Percentiles rank a stretch among this genome's conserved stretches.
These are phyloP conservation scores for Boletus eberwhitei DNA, from an alignment of 768 basidiomycete genomes.

Conservation along the genomic window DNA sequence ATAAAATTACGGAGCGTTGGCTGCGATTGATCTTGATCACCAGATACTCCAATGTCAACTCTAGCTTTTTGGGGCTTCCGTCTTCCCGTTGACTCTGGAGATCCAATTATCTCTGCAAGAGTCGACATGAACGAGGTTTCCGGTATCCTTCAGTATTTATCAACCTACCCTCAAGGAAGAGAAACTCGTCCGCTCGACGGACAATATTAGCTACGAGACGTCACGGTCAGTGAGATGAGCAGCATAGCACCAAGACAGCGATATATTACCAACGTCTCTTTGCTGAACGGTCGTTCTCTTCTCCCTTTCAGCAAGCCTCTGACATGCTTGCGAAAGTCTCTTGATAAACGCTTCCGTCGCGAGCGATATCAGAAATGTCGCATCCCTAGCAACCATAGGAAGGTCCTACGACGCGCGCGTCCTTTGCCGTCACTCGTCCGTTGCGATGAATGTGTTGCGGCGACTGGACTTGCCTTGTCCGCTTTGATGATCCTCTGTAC, in stretches of 20 bases:
- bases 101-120: slow-evolving; percentile 55
- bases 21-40: slow-evolving; percentile 22
- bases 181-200: slow-evolving; percentile 67
- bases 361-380: slow-evolving; percentile 72
- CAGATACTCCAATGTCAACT: slow-evolving; percentile 11
- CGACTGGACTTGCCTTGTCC: slow-evolving; percentile 56
- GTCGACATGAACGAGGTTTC: not conserved
- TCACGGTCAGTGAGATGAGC: not conserved
- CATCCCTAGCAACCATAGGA: slow-evolving; percentile 72
- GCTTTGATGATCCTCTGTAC: slow-evolving; percentile 86
- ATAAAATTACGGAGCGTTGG: slow-evolving; percentile 53
- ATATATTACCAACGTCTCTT: slow-evolving; percentile 67
- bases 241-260: not conserved
- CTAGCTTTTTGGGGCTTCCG: slow-evolving; percentile 38
- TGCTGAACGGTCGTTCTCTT: slow-evolving; percentile 73
- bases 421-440: not conserved
- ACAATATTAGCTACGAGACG: slow-evolving; percentile 52
- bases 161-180: slow-evolving; percentile 69
- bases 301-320: slow-evolving; percentile 66
- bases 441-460: not conserved
- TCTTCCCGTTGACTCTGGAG: slow-evolving; percentile 45
- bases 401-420: slow-evolving; percentile 51
- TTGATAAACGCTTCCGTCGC: slow-evolving; percentile 89
- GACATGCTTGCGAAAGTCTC: slow-evolving; percentile 67
- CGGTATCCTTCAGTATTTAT: not conserved